Conservation (phyloP, 2,329 filamentous ascomycete species). For the Fusarium sp. region DNA sequence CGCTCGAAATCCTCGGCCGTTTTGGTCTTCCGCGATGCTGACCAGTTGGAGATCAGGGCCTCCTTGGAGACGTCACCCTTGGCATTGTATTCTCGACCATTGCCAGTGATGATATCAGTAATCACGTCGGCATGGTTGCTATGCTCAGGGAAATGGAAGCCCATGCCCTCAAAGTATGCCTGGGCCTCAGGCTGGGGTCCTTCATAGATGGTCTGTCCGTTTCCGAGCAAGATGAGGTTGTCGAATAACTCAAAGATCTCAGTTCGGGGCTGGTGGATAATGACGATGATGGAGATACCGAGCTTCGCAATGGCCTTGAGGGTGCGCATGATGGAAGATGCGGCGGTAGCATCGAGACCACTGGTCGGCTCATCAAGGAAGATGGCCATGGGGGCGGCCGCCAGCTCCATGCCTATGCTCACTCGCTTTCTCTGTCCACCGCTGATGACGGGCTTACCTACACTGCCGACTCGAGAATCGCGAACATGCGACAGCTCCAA, state of each 20-base stretch:
- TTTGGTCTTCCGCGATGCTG: slow-evolving; percentile 39
- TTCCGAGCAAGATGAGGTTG: slow-evolving; percentile 64
- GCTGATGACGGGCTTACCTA: slow-evolving; percentile 62
- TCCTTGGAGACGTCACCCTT: slow-evolving; percentile 59
- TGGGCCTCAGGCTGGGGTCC: slow-evolving; percentile 57
- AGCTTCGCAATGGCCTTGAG: slow-evolving; percentile 64
- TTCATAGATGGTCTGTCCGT: slow-evolving; percentile 66
- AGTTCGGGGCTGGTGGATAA: slow-evolving; percentile 69
- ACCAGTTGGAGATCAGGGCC: slow-evolving; percentile 62
- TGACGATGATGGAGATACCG: slow-evolving; percentile 67
- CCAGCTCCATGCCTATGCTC: slow-evolving; percentile 69
- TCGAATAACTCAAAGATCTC: slow-evolving; percentile 70
- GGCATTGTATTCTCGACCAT: slow-evolving; percentile 62
- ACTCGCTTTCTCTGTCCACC: slow-evolving; percentile 69
- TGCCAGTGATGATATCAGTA: slow-evolving; percentile 71
- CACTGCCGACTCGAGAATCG: slow-evolving; percentile 62
- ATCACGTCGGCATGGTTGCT: slow-evolving; percentile 67
- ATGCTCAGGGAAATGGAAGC: slow-evolving; percentile 61
- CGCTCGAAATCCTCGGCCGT: slow-evolving; percentile 21
- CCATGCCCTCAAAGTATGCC: slow-evolving; percentile 62
- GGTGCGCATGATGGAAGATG: slow-evolving; percentile 65
- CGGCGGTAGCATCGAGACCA: slow-evolving; percentile 65
- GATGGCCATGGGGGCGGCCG: slow-evolving; percentile 65
- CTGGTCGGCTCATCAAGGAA: slow-evolving; percentile 66
- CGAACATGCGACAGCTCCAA: slow-evolving; percentile 63